Percentiles rank a stretch among this genome's conserved stretches.
These are phyloP conservation scores for Paraphoma sp. DNA, from an alignment of 2,329 filamentous ascomycete species.

Conservation along the genomic window DNA sequence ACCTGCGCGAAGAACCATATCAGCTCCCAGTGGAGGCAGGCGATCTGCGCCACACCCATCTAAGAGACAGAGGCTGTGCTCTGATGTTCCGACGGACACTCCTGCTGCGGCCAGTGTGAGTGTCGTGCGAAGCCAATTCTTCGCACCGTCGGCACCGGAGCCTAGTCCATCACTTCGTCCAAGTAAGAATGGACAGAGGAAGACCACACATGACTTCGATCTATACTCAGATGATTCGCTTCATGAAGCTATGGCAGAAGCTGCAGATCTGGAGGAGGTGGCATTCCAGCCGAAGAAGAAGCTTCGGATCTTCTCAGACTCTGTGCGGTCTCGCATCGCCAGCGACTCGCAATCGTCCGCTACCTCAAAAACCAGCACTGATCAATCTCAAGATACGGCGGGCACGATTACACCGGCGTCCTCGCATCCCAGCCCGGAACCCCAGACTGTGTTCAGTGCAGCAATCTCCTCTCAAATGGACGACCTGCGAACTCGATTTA, in stretches of 20 bases:
- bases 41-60: slow-evolving; percentile 53
- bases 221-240: slow-evolving; percentile 58
- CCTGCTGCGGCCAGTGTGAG: slow-evolving; percentile 33
- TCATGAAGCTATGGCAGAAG: slow-evolving; percentile 50
- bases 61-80: slow-evolving; percentile 55
- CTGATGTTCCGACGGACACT: slow-evolving; percentile 43
- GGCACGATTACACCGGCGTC: slow-evolving; percentile 41
- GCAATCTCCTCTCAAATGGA: slow-evolving; percentile 37
- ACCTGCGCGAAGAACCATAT: slow-evolving; percentile 48
- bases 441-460: slow-evolving; percentile 31
- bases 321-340: slow-evolving; percentile 15
- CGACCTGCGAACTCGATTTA: slow-evolving; percentile 40
- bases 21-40: slow-evolving; percentile 45
- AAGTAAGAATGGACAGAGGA: slow-evolving; percentile 37
- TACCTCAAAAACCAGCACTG: slow-evolving; percentile 28
- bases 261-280: slow-evolving; percentile 41
- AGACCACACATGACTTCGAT: slow-evolving; percentile 50
- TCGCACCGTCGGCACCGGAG: slow-evolving; percentile 43
- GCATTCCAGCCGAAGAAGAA: slow-evolving; percentile 41
- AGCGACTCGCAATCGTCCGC: slow-evolving; percentile 38
- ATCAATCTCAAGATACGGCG: slow-evolving; percentile 32
- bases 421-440: slow-evolving; percentile 36
- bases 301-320: slow-evolving; percentile 41
- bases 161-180: slow-evolving; percentile 51
- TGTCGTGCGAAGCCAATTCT: slow-evolving; percentile 55